Evolutionary conservation across 176 grass and related monocot genomes (phyloP).

Genomic region (Calamus simplicifolius): DNA sequence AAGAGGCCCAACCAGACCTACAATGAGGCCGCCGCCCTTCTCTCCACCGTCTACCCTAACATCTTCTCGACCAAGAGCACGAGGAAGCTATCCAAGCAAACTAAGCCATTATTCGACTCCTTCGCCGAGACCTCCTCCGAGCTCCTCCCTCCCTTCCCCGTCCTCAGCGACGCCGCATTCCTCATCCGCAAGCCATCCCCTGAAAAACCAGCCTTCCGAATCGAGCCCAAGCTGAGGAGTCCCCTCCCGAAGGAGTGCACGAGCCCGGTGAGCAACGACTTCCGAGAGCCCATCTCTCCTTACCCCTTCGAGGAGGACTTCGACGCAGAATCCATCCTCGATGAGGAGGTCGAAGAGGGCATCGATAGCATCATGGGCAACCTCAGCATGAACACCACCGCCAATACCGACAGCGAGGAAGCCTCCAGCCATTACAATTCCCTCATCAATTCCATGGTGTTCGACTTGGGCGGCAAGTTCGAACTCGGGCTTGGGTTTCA

Average conservation of each 20-base stretch:
- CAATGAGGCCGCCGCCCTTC: constrained; percentile 15
- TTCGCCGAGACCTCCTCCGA: not conserved
- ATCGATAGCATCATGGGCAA: constrained; percentile 89
- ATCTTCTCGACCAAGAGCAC: constrained; percentile 4
- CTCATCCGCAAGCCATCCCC: constrained; percentile 4
- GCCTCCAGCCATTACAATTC: constrained; percentile 32
- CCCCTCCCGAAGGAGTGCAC: no score
- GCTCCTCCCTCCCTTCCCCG: constrained; percentile 4
- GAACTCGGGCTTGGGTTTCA: constrained; percentile 51
- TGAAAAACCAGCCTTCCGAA: not conserved
- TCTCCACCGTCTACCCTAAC: constrained; percentile 16
- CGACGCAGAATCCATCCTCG: constrained; percentile 14
- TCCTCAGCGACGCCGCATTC: constrained; percentile 11
- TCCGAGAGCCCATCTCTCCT: not conserved
- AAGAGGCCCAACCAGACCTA: constrained; percentile 16
- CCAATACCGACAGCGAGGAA: constrained; percentile 7
- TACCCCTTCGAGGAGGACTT: not conserved
- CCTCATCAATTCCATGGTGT: constrained; percentile 60
- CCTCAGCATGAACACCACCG: constrained; percentile 37
- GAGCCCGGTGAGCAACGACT: no score
- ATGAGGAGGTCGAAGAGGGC: constrained; percentile 51
- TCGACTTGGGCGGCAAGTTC: constrained; percentile 41
- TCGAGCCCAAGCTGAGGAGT: not conserved
- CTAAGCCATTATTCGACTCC: not conserved
- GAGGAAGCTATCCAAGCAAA: not conserved